phyloP scores from a whole-genome alignment of 2,329 filamentous ascomycete species.

The Xylariaceae sp. region DNA sequence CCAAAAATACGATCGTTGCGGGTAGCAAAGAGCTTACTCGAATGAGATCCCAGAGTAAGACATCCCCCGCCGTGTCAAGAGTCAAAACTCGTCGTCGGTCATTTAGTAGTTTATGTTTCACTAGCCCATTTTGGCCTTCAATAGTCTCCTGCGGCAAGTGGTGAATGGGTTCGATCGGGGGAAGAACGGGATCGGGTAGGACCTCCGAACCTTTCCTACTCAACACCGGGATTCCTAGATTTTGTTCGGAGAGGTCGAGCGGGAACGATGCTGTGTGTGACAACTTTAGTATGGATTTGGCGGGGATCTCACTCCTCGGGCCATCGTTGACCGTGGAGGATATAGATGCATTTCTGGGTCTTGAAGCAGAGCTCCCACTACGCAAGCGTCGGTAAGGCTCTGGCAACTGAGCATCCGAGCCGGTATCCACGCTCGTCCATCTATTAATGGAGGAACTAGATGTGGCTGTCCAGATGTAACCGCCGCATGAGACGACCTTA shows the following conservation, averaged over 20 bases:
- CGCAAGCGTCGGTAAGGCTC: conserved; percentile 48
- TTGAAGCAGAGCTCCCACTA: conserved; percentile 37
- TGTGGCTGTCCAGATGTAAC: conserved; percentile 86
- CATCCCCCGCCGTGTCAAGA: conserved; percentile 90
- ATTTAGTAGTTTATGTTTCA: conserved; percentile 89
- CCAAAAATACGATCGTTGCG: not conserved
- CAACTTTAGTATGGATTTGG: conserved; percentile 73
- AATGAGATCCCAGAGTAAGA: conserved; percentile 90
- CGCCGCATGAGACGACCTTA: conserved; percentile 64
- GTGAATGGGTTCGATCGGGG: conserved; percentile 59
- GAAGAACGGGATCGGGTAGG: conserved; percentile 44
- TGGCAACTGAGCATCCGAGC: conserved; percentile 63
- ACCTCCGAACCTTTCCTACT: conserved; percentile 57
- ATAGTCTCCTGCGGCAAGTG: conserved; percentile 74
- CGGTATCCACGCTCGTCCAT: conserved; percentile 83
- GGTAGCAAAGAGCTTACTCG: conserved; percentile 49
- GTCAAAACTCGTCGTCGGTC: conserved; percentile 87
- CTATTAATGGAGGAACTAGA: conserved; percentile 88
- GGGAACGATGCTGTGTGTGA: conserved; percentile 82
- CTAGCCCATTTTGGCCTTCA: conserved; percentile 89
- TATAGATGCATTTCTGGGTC: conserved; percentile 34
- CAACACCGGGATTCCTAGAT: conserved; percentile 37
- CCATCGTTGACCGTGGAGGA: conserved; percentile 33
- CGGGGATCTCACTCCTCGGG: conserved; percentile 64
- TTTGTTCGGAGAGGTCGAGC: conserved; percentile 50